Percentiles rank a stretch among this genome's conserved stretches.
phyloP scores from a whole-genome alignment of 2,329 filamentous ascomycete species.

The Exophiala xenobiotica region DNA sequence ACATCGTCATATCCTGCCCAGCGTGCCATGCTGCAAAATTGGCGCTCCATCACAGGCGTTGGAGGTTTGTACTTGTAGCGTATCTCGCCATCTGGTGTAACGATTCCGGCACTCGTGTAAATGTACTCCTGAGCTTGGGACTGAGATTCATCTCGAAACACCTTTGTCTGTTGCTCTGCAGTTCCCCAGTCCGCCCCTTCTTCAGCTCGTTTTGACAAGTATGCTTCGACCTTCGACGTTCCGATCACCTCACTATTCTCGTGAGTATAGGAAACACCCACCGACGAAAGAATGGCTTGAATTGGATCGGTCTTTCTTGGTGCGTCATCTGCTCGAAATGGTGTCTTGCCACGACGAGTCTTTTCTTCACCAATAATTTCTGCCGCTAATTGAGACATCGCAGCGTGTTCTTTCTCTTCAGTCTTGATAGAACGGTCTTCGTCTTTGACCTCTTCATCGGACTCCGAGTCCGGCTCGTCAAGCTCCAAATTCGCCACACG shows the following conservation, averaged over 20 bases:
- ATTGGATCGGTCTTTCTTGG: slow-evolving; percentile 65
- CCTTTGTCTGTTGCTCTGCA: slow-evolving; percentile 23
- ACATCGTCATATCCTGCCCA: slow-evolving; percentile 73
- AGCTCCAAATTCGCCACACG: slow-evolving; percentile 74
- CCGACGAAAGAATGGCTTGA: slow-evolving; percentile 81
- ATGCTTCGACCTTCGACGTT: slow-evolving; percentile 84
- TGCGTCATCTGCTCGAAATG: slow-evolving; percentile 34
- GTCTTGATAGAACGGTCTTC: slow-evolving; percentile 19
- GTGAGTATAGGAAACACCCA: slow-evolving; percentile 92
- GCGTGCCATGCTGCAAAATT: slow-evolving; percentile 88
- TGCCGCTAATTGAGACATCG: slow-evolving; percentile 70
- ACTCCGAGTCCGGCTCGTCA: slow-evolving; percentile 58
- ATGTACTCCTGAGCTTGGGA: slow-evolving; percentile 4
- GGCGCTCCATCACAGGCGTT: slow-evolving; percentile 68
- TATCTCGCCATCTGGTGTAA: slow-evolving; percentile 39
- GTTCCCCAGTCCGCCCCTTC: slow-evolving; percentile 32
- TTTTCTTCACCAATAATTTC: slow-evolving; percentile 53
- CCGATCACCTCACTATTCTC: slow-evolving; percentile 95
- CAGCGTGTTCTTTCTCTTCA: slow-evolving; percentile 55
- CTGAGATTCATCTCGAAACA: slow-evolving; percentile 27
- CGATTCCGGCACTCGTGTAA: slow-evolving; percentile 2
- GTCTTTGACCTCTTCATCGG: slow-evolving; percentile 32
- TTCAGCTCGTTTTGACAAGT: slow-evolving; percentile 74
- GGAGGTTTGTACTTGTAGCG: slow-evolving; percentile 70
- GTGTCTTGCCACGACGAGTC: slow-evolving; percentile 49